Evolutionary conservation across 176 grass and related monocot genomes (phyloP).

Genomic region (Phragmites australis): DNA sequence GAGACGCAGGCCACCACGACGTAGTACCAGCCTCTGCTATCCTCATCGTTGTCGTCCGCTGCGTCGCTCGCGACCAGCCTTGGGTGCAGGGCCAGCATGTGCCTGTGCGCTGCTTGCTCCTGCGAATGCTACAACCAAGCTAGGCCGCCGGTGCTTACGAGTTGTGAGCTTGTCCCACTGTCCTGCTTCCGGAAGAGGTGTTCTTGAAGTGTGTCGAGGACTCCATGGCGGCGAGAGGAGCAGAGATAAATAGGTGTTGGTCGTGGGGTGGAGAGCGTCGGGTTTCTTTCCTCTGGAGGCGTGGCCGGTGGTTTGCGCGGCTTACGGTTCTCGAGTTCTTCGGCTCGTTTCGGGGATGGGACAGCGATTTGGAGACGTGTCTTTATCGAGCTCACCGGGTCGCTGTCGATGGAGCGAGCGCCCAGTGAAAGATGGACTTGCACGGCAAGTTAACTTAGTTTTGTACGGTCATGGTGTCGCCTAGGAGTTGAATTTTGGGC

Average conservation of each 20-base stretch:
- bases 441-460: not conserved
- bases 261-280: not conserved
- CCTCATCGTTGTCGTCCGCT: not conserved
- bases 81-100: constrained; percentile 36
- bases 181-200: not conserved
- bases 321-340: not conserved
- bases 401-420: not conserved
- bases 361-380: not conserved
- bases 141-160: too few species aligned
- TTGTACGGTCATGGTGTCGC: not conserved
- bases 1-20: constrained; percentile 32
- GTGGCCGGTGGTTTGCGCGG: constrained; percentile 6
- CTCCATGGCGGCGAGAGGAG: not conserved
- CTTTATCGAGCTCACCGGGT: not conserved
- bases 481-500: too few species aligned
- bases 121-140: too few species aligned
- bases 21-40: constrained; percentile 18
- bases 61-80: not conserved
- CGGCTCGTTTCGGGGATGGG: not conserved
- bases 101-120: not conserved
- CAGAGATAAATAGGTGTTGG: not conserved
- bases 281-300: not conserved
- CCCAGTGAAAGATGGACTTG: not conserved
- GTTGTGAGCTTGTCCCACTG: not conserved
- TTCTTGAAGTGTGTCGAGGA: not conserved